Evolutionary conservation across 345 rosid genomes (phyloP), one percentile per base, ranked within the genome.

Genomic region (Iberis pinnata): DNA sequence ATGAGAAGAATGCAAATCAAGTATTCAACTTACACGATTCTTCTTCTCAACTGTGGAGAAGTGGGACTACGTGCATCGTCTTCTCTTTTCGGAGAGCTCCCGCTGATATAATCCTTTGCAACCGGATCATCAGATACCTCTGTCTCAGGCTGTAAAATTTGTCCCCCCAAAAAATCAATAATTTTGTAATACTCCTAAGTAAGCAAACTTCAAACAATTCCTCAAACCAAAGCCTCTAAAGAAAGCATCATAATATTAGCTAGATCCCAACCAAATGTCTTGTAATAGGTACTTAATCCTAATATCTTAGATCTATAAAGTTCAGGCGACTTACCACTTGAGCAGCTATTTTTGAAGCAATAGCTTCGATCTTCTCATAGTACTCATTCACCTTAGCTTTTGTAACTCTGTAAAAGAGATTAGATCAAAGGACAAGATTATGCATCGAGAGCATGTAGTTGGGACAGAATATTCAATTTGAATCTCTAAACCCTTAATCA

Each of bases 11-110:
- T 18, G 24, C 0, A 11, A 29, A 49, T 47, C 0, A 17, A 18
- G 43, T 40, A 40, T 6, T 57, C 20, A n/a, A 65, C 85, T 75
- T 60, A 86, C 97, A 78, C 78, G 11, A 67, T 54, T 80, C 95
- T 78, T 78, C 90, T 81, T 78, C 95, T 76, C 74, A 89, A 61
- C 57, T 81, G 84, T 8, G 82, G 85, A 40, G 80, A 77, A 39
- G 82, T 69, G 14, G 90, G 76, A 20, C 51, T 49, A 1, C 60
- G 73, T 33, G 47, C 59, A 58, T 77, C 84, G 35, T 43, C 71
- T 50, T 78, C 83, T 29, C 56, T 5, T 20, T 39, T 73, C 6
- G 70, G 38, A 56, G 79, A 62, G 65, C 70, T 75, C 48, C 41
- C 78, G 8, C 65, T 77, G 9, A 67, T 47, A 43, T 76, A 69